phyloP scores from a whole-genome alignment of 768 basidiomycete species.

The Rhodosporidiobolus sp. region DNA sequence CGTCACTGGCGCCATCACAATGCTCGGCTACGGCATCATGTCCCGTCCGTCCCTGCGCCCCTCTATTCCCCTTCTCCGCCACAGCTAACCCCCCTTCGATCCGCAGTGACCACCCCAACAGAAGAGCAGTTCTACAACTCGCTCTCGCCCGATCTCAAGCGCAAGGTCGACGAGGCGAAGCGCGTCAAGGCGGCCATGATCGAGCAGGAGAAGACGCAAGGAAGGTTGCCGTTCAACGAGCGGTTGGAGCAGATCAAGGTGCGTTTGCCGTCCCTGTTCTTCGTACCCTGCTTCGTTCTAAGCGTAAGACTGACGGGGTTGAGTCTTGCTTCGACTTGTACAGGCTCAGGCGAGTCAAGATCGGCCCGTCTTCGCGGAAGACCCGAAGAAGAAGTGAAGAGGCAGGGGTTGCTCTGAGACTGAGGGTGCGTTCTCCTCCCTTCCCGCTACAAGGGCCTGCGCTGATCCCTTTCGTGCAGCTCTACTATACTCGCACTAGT shows the following conservation, averaged over 20 bases:
- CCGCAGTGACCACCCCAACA: conserved; percentile 31
- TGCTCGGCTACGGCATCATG: conserved; percentile 33
- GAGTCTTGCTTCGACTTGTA: background rate
- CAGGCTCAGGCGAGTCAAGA: conserved; percentile 15
- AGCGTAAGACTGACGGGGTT: background rate
- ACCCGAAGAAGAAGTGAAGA: background rate
- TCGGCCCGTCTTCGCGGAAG: conserved; percentile 15
- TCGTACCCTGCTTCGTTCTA: no score
- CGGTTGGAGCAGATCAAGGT: conserved; percentile 22
- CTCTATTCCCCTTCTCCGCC: background rate
- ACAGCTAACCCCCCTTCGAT: background rate
- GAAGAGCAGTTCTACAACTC: conserved; percentile 36
- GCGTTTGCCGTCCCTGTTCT: background rate
- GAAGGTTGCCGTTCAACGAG: background rate
- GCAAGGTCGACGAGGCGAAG: conserved; percentile 28
- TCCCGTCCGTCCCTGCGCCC: conserved; percentile 12
- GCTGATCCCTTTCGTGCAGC: background rate
- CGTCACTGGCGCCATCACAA: conserved; percentile 17
- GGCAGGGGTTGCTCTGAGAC: background rate
- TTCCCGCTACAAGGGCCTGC: background rate
- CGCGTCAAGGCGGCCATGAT: conserved; percentile 1
- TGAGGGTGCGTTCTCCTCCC: background rate
- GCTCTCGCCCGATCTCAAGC: conserved; percentile 31
- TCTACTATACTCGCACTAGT: no score
- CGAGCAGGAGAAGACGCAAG: background rate